Base-by-base conservation (phyloP, 2,329 filamentous ascomycete genomes). In the Apiospora saccharicola region DNA sequence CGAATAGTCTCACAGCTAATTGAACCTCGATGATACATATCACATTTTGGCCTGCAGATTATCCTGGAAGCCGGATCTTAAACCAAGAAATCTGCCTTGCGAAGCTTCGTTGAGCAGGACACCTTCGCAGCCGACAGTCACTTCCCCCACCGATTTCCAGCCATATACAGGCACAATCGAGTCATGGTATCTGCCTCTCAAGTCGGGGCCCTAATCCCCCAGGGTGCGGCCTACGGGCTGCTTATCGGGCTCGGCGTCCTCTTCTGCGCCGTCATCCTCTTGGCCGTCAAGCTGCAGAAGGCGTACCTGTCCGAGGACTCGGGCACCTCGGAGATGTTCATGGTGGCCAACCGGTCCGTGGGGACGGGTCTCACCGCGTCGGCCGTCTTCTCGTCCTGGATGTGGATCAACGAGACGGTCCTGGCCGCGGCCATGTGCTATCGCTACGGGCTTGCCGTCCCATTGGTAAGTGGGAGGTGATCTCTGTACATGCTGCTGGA, bases 241-340 rank as follows among this genome's bases (percentile, higher is more conserved):
- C 82, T 88, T 57, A 81, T 87, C 72, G 86, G 85, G 8, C 82
- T 88, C 7, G 83, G 84, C 1, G 78, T 87, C 0, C 73, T 85
- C 1, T 88, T 88, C 74, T 85, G 83, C 71, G 78, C 81, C 4
- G 82, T 88, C 24, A 87, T 87, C 73, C 73, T 88, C 8, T 75
- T 79, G 6, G 85, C 85, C 5, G 82, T 87, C 46, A 82, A 83
- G 51, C 79, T 87, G 3, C 86, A 87, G 76, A 83, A 81, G 70
- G 74, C 75, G 44, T 85, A 84, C 71, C 78, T 85, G 22, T 73
- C 79, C 1, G 85, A 86, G 73, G 84, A 86, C 74, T 81, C 78
- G 8, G 80, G 79, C 34, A 84, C 84, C 22, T 86, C 85, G 1
- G 83, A 85, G 72, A 85, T 85, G 83, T 84, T 83, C 76, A 81